These are phyloP conservation scores for Allium cepa DNA, from an alignment of 106 monocot species.

Conservation along the genomic window DNA sequence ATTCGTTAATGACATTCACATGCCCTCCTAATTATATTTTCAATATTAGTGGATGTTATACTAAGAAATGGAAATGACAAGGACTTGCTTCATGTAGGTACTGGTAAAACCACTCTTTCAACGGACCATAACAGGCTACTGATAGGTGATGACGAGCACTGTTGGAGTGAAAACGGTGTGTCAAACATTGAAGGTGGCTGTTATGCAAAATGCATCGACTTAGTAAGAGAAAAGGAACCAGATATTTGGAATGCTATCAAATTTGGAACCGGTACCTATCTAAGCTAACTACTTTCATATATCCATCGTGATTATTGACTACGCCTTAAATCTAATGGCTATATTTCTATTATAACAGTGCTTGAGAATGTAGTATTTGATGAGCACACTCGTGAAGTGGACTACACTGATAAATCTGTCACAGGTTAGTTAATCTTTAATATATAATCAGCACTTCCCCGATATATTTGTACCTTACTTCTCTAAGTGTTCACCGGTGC, in stretches of 20 bases:
- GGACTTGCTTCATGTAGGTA: conserved; percentile 27
- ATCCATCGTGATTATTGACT: background rate
- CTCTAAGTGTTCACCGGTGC: background rate
- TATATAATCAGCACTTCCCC: background rate
- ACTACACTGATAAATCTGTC: conserved; percentile 78
- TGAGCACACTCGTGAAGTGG: conserved; percentile 80
- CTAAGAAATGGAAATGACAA: no score
- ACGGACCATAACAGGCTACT: conserved; percentile 87
- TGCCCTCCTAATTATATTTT: background rate
- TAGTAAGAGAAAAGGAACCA: conserved; percentile 79
- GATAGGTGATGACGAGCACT: conserved; percentile 93
- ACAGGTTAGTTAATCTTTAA: conserved; percentile 34
- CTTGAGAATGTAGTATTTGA: conserved; percentile 96
- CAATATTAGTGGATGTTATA: background rate
- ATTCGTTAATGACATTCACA: no score
- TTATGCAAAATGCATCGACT: conserved; percentile 86
- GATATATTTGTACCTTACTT: background rate
- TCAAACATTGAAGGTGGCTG: conserved; percentile 99
- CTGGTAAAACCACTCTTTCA: conserved; percentile 91
- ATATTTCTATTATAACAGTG: conserved; percentile 25
- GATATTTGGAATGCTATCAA: conserved; percentile 96
- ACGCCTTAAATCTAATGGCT: background rate
- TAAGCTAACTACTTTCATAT: background rate
- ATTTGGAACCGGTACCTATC: conserved; percentile 70
- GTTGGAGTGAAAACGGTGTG: conserved; percentile 89